Base-by-base conservation (phyloP, 2,329 filamentous ascomycete species). In the Aureobasidium musti region DNA sequence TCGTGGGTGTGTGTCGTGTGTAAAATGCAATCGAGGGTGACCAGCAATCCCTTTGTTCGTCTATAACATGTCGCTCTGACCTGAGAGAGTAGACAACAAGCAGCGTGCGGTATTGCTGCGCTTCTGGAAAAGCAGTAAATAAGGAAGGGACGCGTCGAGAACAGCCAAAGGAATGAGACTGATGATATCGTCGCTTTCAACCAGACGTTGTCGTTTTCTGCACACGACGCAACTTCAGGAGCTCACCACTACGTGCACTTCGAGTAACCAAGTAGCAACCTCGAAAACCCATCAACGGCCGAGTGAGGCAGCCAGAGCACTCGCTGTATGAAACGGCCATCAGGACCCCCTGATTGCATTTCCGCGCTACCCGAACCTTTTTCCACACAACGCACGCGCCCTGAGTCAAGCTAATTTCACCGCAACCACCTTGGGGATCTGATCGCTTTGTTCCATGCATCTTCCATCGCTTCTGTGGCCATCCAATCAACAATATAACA, bases 161-260 rank as follows among this genome's bases (percentile, higher is more conserved):
- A 39, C 66, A 67, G 66, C 35, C 66, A 60, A 67, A 67, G 54
- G 66, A 67, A 53, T 67, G 66, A 65, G 53, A 67, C 52, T 50
- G 60, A 17, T 28, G 35, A 63, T 49, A 30, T 63, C 59, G 59
- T 45, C 33, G 45, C 14, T 63, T 19, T 26, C 14, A 11, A 23
- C 21, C 23, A 17, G 41, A 52, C 47, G 45, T 43, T 21, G 26
- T 37, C 56, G 23, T 30, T 60, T 60, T 23, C n/a, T 50, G 59
- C 30, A 39, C 59, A 17, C 47, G 60, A 17, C 47, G 60, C 26
- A 52, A 17, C 49, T 54, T 64, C 61, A 64, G 61, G 61, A 64
- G 61, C 37, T 19, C 47, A 64, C n/a, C 13, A 41, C 45, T 13
- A 49, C 28, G 23, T 37, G 45, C 21, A 7, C 7, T 50, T 45